Evolutionary conservation across 2,329 filamentous ascomycete genomes (phyloP), one percentile per base, ranked within the genome.

Genomic region (Parascedosporium putredinis): DNA sequence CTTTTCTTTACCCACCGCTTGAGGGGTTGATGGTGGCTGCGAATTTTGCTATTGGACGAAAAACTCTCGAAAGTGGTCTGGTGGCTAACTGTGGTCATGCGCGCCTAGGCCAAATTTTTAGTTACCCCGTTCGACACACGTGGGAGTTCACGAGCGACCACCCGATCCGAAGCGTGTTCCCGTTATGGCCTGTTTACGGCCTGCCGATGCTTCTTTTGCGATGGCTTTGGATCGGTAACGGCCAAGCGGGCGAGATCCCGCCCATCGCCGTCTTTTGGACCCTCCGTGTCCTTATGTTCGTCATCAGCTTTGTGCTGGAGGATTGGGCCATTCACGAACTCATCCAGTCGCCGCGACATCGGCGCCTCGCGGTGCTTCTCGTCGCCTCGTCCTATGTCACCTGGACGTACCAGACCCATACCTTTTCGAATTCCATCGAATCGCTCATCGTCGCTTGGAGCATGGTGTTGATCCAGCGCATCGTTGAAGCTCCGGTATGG

Each of bases 331-430:
- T 98, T 52, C 83, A 95, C 70, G 93, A 98, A 66, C 75, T 97
- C 55, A 83, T 96, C 50, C 81, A 83, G 54, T 85, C 84, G 34
- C 81, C 81, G 54, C 82, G 83, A 53, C 74, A 79, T 59, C 83
- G 88, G 55, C 79, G 79, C 57, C 72, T 84, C 50, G 88, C 89
- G 8, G 79, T 94, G 42, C 73, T 94, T 43, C 75, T 98, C 51
- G 86, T 96, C 53, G 89, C 91, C 43, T 97, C 91, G 24, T 96
- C 89, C 23, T 98, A 97, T 68, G 91, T 96, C 58, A 98, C 93
- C 45, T 98, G 93, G 91, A 96, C 91, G 42, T 95, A 91, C 69
- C 93, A 98, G 68, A 93, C 88, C 16, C 93, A 98, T 67, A 97
- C 93, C 10, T 97, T 98, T 66, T 97, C 91, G 55, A 98, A 98